phyloP scores from a whole-genome alignment of 2,329 filamentous ascomycete species.

The Aspergillus ustus region DNA sequence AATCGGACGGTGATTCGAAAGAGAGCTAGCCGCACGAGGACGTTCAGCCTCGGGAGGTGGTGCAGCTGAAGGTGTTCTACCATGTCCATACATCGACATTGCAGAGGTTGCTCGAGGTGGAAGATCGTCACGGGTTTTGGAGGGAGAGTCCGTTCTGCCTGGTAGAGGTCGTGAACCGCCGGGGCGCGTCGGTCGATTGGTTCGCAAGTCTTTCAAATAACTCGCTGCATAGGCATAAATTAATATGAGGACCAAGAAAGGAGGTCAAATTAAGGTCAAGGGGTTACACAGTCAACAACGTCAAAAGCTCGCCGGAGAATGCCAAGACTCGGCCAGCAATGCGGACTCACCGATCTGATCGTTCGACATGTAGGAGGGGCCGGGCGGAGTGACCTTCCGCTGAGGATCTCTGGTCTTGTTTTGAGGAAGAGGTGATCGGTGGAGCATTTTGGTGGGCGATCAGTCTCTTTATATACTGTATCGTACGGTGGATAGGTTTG shows the following conservation, averaged over 20 bases:
- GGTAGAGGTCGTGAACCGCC: constrained; percentile 65
- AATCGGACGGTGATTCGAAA: constrained; percentile 44
- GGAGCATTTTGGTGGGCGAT: constrained; percentile 39
- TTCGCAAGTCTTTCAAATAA: constrained; percentile 65
- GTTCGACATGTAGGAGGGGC: constrained; percentile 52
- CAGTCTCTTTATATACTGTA: constrained; percentile 14
- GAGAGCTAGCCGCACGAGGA: constrained; percentile 45
- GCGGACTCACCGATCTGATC: constrained; percentile 51
- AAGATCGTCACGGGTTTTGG: constrained; percentile 32
- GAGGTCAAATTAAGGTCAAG: constrained; percentile 12
- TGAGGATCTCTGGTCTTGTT: constrained; percentile 40
- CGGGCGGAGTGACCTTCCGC: constrained; percentile 53
- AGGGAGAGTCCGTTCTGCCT: constrained; percentile 43
- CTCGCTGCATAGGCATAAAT: constrained; percentile 48
- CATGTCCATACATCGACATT: constrained; percentile 42
- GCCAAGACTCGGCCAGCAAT: constrained; percentile 24
- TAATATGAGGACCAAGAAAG: constrained; percentile 12
- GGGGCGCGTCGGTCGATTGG: constrained; percentile 60
- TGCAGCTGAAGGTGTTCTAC: constrained; percentile 25
- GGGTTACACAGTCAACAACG: constrained; percentile 25
- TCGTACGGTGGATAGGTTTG: constrained; percentile 1
- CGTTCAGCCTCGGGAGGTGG: constrained; percentile 28
- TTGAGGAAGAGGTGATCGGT: constrained; percentile 35
- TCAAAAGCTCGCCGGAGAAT: constrained; percentile 23
- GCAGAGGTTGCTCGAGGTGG: constrained; percentile 50